Conservation (phyloP, 2,329 filamentous ascomycete genomes). For the Colletotrichum sp. region DNA sequence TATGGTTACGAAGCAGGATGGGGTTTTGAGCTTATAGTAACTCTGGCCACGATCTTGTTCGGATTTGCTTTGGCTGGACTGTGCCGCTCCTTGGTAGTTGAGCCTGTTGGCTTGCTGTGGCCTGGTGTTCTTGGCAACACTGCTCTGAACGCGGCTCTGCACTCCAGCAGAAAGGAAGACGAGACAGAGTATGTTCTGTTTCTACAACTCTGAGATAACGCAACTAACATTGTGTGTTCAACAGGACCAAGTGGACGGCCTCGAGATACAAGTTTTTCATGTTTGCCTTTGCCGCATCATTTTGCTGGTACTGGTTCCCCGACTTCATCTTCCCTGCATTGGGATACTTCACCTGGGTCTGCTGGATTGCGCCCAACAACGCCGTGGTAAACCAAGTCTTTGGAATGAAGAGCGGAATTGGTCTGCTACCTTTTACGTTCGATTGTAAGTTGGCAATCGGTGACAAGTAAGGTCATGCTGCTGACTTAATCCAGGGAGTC, state of each 20-base stretch:
- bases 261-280: constrained; percentile 37
- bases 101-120: constrained; percentile 56
- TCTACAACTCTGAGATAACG: not conserved
- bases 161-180: constrained; percentile 40
- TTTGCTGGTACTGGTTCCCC: constrained; percentile 56
- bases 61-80: constrained; percentile 56
- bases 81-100: constrained; percentile 46
- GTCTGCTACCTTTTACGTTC: constrained; percentile 66
- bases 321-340: constrained; percentile 50
- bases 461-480: accelerated
- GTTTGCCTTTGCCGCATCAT: constrained; percentile 36
- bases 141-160: constrained; percentile 45
- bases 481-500: constrained; percentile 21
- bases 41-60: constrained; percentile 46
- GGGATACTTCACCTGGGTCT: constrained; percentile 59
- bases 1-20: constrained; percentile 48
- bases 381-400: constrained; percentile 66
- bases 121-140: constrained; percentile 55
- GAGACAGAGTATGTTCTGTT: not conserved
- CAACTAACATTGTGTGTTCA: too few relatives aligned
- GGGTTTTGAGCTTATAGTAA: constrained; percentile 47
- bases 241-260: constrained; percentile 34
- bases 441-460: constrained; percentile 40
- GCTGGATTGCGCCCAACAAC: constrained; percentile 65
- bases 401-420: constrained; percentile 61